Evolutionary conservation across 2,329 filamentous ascomycete species (phyloP), one percentile per base, ranked within the genome.

Genomic region (Purpureocillium lavendulum): DNA sequence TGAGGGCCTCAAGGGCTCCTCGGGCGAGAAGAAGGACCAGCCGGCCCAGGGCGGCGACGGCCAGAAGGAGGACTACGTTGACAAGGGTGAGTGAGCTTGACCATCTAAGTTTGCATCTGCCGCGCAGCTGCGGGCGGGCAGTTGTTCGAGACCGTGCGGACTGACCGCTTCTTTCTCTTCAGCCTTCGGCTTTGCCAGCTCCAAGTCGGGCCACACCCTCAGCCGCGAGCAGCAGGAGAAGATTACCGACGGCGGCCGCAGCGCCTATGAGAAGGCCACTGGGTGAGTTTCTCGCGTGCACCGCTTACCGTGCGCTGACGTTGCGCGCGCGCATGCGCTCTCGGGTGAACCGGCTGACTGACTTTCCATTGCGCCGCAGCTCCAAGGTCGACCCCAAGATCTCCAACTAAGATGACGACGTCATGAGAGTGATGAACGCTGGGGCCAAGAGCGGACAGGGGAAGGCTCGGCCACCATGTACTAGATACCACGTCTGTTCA

Each of bases 231-330:
- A 57, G 14, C 52, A 61, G 29, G 62, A 65, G 52, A 65, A 65
- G 58, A 57, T 62, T 21, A 61, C 59, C 37, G 62, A 65, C 36
- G 51, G 47, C n/a, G 55, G 48, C 7, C 62, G 62, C 33, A 30
- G 14, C 28, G 41, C 50, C 16, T 65, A 56, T 14, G 62, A 65
- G 47, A 65, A 62, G 52, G 30, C 42, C 3, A 52, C 62, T 36
- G 62, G 62, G 62, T 64, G 50, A 44, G 59, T 45, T 1, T 14
- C n/a, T 10, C 9, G n/a, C n/a, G n/a, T 12, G 6, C 12, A 30
- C 13, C 29, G 11, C 29, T 6, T 30, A 7, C 7, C 11, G 6
- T 6, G 29, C 29, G 29, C 29, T 7, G 11, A 13, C 10, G 21
- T 26, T 6, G 6, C 7, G 29, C 29, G 7, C 29, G 13, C 26